A percentile compares a stretch with the other conserved stretches of the same genome.
Evolutionary conservation across 2,329 filamentous ascomycete species (phyloP).

Genomic region (Akanthomyces lecanii): DNA sequence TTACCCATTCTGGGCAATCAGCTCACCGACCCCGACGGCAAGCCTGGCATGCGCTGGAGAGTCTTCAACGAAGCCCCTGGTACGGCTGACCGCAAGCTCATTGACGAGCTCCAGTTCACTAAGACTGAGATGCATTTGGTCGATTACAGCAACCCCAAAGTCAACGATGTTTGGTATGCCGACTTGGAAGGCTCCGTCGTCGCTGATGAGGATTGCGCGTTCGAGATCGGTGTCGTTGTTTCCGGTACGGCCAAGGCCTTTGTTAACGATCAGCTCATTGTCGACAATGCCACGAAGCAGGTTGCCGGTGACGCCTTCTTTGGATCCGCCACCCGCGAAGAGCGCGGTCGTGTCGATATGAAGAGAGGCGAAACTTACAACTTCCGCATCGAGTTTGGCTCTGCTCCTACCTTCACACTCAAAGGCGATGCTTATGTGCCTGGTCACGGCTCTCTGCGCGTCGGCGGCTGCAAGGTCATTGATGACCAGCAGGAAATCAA

Average conservation of each 20-base stretch:
- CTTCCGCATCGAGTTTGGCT: conserved; percentile 56
- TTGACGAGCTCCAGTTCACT: conserved; percentile 46
- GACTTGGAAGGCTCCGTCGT: conserved; percentile 58
- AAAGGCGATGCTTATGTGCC: conserved; percentile 47
- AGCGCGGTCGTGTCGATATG: conserved; percentile 54
- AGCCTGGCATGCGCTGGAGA: conserved; percentile 56
- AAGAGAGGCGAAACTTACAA: conserved; percentile 57
- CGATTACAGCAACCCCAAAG: conserved; percentile 49
- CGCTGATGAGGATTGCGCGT: conserved; percentile 56
- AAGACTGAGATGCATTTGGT: conserved; percentile 48
- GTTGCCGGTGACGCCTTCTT: conserved; percentile 60
- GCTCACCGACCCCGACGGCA: conserved; percentile 48
- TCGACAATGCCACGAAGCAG: conserved; percentile 64
- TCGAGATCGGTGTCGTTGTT: conserved; percentile 63
- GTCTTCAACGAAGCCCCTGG: conserved; percentile 57
- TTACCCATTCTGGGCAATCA: conserved; percentile 54
- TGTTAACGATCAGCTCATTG: conserved; percentile 57
- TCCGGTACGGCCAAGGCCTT: conserved; percentile 62
- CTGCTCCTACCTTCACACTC: conserved; percentile 54
- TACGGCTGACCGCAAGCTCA: conserved; percentile 40
- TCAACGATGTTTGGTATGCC: conserved; percentile 54
- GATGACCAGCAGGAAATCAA: conserved; percentile 56
- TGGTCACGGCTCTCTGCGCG: conserved; percentile 56
- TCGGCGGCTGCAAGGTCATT: conserved; percentile 57
- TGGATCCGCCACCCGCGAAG: conserved; percentile 59